Percentiles rank a stretch among this genome's conserved stretches.
These are phyloP conservation scores for Backusella macrospora DNA, from an alignment of 192 early-diverging fungal species.

Conservation along the genomic window DNA sequence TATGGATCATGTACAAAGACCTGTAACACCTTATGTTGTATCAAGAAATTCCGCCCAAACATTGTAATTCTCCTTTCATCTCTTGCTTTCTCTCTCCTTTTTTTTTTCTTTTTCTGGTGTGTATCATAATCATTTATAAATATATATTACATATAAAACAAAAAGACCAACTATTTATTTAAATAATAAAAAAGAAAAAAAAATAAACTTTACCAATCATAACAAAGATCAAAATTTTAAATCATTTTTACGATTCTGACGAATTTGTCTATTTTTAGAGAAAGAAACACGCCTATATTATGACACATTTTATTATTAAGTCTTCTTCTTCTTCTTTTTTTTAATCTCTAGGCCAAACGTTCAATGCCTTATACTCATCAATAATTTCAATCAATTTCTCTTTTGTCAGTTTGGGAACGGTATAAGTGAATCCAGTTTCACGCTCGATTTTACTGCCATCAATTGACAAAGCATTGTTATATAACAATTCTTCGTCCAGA, in stretches of 20 bases:
- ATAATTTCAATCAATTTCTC: slow-evolving; percentile 72
- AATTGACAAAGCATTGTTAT: slow-evolving; percentile 82
- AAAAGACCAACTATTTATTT: neutral
- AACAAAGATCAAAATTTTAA: neutral
- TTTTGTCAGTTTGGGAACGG: slow-evolving; percentile 65
- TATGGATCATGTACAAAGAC: slow-evolving; percentile 37
- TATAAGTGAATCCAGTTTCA: slow-evolving; percentile 72
- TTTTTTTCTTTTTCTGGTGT: slow-evolving; percentile 7
- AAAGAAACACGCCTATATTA: no score
- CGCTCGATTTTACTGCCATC: slow-evolving; percentile 82
- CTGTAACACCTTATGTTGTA: neutral
- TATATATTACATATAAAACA: neutral
- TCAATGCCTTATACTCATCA: slow-evolving; percentile 75
- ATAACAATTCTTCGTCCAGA: slow-evolving; percentile 88
- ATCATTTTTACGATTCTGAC: no score
- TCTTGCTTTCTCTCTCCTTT: neutral
- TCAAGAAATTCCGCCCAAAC: neutral
- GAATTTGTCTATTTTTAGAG: neutral
- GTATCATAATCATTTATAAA: neutral
- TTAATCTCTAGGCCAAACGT: slow-evolving; percentile 75
- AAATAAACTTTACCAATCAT: neutral
- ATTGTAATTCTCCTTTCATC: neutral
- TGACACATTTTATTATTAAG: no score
- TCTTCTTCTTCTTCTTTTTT: neutral
- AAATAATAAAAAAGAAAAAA: neutral